Conservation (phyloP, 169 alveolate species). For the Plasmodium adleri region DNA sequence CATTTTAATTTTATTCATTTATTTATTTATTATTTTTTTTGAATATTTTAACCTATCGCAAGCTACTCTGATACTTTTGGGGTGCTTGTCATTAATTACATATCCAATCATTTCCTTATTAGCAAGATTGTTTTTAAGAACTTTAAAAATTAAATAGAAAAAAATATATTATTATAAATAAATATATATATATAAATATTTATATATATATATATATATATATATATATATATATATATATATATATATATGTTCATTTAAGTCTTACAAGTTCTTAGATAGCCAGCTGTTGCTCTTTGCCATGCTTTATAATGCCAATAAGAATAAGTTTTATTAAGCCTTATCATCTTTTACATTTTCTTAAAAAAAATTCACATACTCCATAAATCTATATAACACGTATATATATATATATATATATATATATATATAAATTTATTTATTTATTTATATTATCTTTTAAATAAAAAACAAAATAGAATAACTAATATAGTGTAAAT, state of each 20-base stretch:
- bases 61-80: conserved; percentile 92
- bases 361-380: not conserved
- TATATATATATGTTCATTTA: not conserved
- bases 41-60: conserved; percentile 86
- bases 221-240: not conserved
- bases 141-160: conserved; percentile 69
- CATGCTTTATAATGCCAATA: conserved; percentile 93
- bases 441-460: too few relatives aligned
- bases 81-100: conserved; percentile 94
- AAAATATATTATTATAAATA: not conserved
- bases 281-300: conserved; percentile 93
- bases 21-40: not conserved
- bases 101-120: conserved; percentile 91
- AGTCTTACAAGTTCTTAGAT: conserved; percentile 88
- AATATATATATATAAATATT: not conserved
- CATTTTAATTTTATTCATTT: not conserved
- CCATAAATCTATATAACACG: too few relatives aligned
- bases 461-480: too few relatives aligned
- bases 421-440: too few relatives aligned
- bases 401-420: too few relatives aligned
- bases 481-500: too few relatives aligned
- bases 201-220: not conserved
- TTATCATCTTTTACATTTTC: conserved; percentile 26
- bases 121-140: conserved; percentile 88
- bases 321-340: conserved; percentile 75